Evolutionary conservation across 2,329 filamentous ascomycete species (phyloP), one percentile per base, ranked within the genome.

Genomic region (Niveomyces coronatus): DNA sequence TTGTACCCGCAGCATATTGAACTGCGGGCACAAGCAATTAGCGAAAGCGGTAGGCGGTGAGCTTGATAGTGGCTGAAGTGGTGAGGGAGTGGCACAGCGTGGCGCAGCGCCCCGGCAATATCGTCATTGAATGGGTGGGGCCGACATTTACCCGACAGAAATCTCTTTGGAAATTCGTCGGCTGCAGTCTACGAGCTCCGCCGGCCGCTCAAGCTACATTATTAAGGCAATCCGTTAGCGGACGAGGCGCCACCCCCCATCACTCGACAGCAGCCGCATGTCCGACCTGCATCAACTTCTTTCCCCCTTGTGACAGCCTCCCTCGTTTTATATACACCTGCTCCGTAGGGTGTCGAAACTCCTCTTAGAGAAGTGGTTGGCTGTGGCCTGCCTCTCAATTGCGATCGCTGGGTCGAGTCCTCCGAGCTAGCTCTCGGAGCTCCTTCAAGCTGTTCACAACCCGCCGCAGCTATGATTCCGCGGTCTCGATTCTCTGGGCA

Each of bases 401-500:
- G n/a, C n/a, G n/a, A n/a, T n/a, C n/a, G n/a, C n/a, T n/a, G n/a
- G n/a, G n/a, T 18, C 17, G 36, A 26, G 35, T 41, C 34, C 39
- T 41, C 39, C 39, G 39, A 41, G 35, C 24, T 30, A 29, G 33
- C 39, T 32, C 39, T 41, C 34, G 39, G 39, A 41, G 39, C 39
- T 41, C 34, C 15, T 34, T 24, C 31, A 26, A 33, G 4, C 19
- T 18, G 22, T 24, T 24, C 35, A 41, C 18, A 37, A 38, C 41
- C n/a, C 39, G 32, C 35, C 41, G 35, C 44, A 26, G 49, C 43
- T 51, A 65, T 65, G 62, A 63, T 65, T 41, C 58, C 61, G 31
- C 57, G 60, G 42, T 59, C 60, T 39, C 60, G 58, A 50, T 52
- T 61, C 39, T 57, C 60, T 15, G 59, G 62, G 44, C 59, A 57